These are phyloP conservation scores for Lizonia empirigonia DNA, from an alignment of 2,329 filamentous ascomycete species.

Conservation along the genomic window DNA sequence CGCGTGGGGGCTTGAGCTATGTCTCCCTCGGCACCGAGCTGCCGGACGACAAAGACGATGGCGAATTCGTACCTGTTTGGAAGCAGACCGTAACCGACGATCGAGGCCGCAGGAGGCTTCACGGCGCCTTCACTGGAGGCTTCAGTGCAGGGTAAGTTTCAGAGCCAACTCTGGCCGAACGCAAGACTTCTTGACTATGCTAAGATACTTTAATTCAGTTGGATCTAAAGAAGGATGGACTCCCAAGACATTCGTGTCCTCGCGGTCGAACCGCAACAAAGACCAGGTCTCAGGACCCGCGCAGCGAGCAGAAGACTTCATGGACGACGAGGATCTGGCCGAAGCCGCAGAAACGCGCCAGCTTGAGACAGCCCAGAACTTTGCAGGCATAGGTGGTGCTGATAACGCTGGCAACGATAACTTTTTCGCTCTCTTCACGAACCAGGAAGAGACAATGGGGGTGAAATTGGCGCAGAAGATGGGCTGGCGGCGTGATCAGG, in stretches of 20 bases:
- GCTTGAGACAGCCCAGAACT: slow-evolving; percentile 74
- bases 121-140: slow-evolving; percentile 95
- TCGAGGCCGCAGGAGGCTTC: slow-evolving; percentile 83
- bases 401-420: slow-evolving; percentile 57
- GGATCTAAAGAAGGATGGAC: slow-evolving; percentile 99
- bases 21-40: slow-evolving; percentile 72
- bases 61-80: slow-evolving; percentile 93
- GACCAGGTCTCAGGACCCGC: slow-evolving; percentile 64
- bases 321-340: slow-evolving; percentile 95
- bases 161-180: slow-evolving; percentile 24
- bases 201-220: slow-evolving; percentile 94
- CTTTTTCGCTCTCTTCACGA: slow-evolving; percentile 74
- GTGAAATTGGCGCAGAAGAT: slow-evolving; percentile 83
- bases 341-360: slow-evolving; percentile 80
- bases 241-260: slow-evolving; percentile 89
- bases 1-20: slow-evolving; percentile 60
- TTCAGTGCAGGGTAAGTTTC: slow-evolving; percentile 86
- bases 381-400: slow-evolving; percentile 75
- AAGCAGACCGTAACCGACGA: slow-evolving; percentile 98
- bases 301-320: slow-evolving; percentile 87
- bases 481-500: slow-evolving; percentile 96
- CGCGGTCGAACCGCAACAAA: slow-evolving; percentile 76
- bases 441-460: slow-evolving; percentile 82
- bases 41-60: slow-evolving; percentile 83
- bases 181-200: slow-evolving; percentile 45